These are phyloP conservation scores for Fusarium brachygibbosum DNA, from an alignment of 2,329 filamentous ascomycete species.

Conservation along the genomic window DNA sequence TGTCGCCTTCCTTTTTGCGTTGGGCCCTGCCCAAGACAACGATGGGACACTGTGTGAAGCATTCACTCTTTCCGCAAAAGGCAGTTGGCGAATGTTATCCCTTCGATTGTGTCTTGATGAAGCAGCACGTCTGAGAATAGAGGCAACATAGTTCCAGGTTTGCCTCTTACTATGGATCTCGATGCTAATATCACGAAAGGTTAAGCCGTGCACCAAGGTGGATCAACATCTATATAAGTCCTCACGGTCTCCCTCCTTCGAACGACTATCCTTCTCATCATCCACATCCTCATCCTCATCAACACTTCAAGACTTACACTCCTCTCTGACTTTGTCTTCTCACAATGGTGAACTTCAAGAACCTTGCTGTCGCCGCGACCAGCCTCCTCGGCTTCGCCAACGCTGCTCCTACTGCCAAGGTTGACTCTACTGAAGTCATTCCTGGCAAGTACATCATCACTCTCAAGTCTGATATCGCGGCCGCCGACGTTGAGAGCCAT, in stretches of 20 bases:
- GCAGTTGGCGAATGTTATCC: slow-evolving; percentile 42
- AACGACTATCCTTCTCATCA: slow-evolving; percentile 19
- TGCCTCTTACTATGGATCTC: slow-evolving; percentile 3
- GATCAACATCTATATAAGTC: slow-evolving; percentile 42
- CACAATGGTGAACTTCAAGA: slow-evolving; percentile 52
- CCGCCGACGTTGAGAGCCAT: slow-evolving; percentile 62
- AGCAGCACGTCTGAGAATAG: slow-evolving; percentile 7
- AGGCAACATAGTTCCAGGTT: slow-evolving; percentile 12
- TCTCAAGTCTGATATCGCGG: slow-evolving; percentile 65
- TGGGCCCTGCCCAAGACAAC: slow-evolving; percentile 20
- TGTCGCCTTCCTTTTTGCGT: slow-evolving; percentile 47
- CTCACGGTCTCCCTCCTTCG: slow-evolving; percentile 5
- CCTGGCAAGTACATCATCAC: slow-evolving; percentile 71
- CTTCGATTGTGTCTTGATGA: slow-evolving; percentile 25
- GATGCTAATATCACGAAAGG: slow-evolving; percentile 12
- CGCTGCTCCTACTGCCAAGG: slow-evolving; percentile 43
- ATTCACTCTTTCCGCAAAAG: slow-evolving; percentile 35
- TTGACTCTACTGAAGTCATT: slow-evolving; percentile 46
- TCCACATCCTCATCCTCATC: slow-evolving; percentile 19
- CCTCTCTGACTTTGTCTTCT: slow-evolving; percentile 5
- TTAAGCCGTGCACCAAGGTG: background rate
- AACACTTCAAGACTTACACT: slow-evolving; percentile 24
- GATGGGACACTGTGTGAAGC: slow-evolving; percentile 19
- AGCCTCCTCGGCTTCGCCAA: slow-evolving; percentile 43
- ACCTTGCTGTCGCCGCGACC: slow-evolving; percentile 46